These are phyloP conservation scores for Spizellomyces punctatus DNA, from an alignment of 192 early-diverging fungal species.

Conservation along the genomic window DNA sequence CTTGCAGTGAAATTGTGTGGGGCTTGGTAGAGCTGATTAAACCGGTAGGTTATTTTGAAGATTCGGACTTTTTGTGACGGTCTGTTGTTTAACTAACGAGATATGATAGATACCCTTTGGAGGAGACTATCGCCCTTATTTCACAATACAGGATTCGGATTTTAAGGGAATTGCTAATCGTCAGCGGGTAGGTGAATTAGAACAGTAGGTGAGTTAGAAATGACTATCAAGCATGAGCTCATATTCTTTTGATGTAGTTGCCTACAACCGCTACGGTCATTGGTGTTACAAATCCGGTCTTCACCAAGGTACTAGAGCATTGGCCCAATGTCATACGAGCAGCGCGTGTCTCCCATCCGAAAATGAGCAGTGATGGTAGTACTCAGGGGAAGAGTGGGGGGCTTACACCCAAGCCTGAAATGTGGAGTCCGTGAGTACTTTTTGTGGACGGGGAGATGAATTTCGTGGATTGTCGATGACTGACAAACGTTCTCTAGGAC, in stretches of 20 bases:
- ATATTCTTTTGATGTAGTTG: slow-evolving; percentile 34
- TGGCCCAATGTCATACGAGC: slow-evolving; percentile 88
- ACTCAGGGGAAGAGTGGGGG: neutral
- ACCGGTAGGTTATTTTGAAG: slow-evolving; percentile 60
- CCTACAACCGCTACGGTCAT: slow-evolving; percentile 82
- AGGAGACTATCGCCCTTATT: slow-evolving; percentile 95
- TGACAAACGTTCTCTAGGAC: neutral
- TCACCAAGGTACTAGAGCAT: slow-evolving; percentile 84
- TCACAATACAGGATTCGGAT: slow-evolving; percentile 95
- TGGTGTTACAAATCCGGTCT: slow-evolving; percentile 95
- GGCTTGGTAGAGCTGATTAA: slow-evolving; percentile 89
- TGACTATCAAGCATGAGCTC: neutral
- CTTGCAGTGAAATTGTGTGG: slow-evolving; percentile 83
- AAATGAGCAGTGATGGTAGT: slow-evolving; percentile 18
- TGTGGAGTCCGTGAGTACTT: neutral
- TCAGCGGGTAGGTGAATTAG: slow-evolving; percentile 43
- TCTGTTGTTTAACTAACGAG: neutral
- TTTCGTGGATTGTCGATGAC: neutral
- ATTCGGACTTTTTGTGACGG: neutral
- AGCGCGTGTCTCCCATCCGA: slow-evolving; percentile 29
- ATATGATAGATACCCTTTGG: slow-evolving; percentile 79
- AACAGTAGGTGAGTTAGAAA: neutral
- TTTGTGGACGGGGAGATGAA: neutral
- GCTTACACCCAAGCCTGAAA: neutral
- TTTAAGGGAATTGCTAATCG: slow-evolving; percentile 71